These are phyloP conservation scores for Sporothrix pallida DNA, from an alignment of 2,329 filamentous ascomycete genomes.

Conservation along the genomic window DNA sequence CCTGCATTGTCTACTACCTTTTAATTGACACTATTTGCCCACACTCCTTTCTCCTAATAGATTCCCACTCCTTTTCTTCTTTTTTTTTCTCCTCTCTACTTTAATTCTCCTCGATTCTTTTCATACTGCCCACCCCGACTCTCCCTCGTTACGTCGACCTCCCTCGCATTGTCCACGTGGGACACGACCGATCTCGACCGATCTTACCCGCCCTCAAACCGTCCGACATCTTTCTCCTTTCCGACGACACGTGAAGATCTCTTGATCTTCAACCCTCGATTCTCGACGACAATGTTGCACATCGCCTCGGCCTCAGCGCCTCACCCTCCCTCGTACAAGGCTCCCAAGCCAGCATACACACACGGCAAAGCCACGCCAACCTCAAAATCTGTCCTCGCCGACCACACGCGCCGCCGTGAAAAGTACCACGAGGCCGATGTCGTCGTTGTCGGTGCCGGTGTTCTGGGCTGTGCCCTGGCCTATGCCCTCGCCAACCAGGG, in stretches of 20 bases:
- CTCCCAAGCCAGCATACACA: background rate
- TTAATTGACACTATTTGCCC: background rate
- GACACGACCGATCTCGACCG: background rate
- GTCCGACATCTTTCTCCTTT: background rate
- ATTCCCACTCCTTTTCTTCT: background rate
- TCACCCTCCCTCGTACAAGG: background rate
- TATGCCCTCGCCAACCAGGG: slow-evolving; percentile 86
- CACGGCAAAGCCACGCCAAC: background rate
- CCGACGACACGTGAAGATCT: slow-evolving; percentile 1
- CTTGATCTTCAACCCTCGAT: background rate
- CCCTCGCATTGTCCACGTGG: background rate
- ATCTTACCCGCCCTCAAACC: background rate
- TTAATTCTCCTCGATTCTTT: background rate
- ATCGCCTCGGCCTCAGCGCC: background rate
- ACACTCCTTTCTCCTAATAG: slow-evolving; percentile 1
- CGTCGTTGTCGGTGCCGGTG: slow-evolving; percentile 88
- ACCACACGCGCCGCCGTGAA: slow-evolving; percentile 51
- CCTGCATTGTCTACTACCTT: background rate
- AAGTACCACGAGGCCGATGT: slow-evolving; percentile 74
- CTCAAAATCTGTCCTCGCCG: slow-evolving; percentile 24
- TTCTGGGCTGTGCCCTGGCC: slow-evolving; percentile 86
- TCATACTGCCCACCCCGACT: background rate
- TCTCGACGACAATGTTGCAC: slow-evolving; percentile 3
- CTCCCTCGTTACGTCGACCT: background rate
- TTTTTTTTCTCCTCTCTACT: background rate